Conservation (phyloP, 306 rosid genomes). For the Abrus pulchellus region DNA sequence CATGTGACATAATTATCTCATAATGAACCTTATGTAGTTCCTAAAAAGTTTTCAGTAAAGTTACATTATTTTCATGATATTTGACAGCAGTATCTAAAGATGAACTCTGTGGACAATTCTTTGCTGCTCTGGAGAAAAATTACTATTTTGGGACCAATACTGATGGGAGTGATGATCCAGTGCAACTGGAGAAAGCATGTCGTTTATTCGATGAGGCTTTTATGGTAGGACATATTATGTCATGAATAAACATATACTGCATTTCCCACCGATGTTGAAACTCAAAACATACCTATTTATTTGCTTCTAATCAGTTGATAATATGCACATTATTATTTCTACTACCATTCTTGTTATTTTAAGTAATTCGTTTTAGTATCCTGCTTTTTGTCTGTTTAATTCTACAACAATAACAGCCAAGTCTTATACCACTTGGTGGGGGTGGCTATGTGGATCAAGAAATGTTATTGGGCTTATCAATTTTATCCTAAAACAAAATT, state of each 20-base stretch:
- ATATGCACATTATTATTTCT: slow-evolving; percentile 10
- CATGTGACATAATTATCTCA: not conserved
- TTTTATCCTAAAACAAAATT: slow-evolving; percentile 10
- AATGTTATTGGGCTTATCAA: slow-evolving; percentile 10
- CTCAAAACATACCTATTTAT: slow-evolving; percentile 14
- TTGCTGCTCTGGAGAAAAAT: slow-evolving; percentile 81
- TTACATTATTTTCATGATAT: slow-evolving; percentile 43
- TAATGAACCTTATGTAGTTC: slow-evolving; percentile 25
- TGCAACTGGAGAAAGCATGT: slow-evolving; percentile 81
- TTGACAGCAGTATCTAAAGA: slow-evolving; percentile 75
- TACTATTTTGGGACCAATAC: slow-evolving; percentile 63
- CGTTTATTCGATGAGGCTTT: slow-evolving; percentile 68
- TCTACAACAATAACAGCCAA: slow-evolving; percentile 2
- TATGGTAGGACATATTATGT: slow-evolving; percentile 59
- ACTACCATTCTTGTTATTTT: slow-evolving; percentile 20
- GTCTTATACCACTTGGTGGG: slow-evolving; percentile 18
- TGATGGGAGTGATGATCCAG: slow-evolving; percentile 81
- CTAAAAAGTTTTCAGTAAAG: not conserved
- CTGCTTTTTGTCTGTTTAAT: slow-evolving; percentile 29
- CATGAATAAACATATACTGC: slow-evolving; percentile 19
- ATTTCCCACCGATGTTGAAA: slow-evolving; percentile 15
- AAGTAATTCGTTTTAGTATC: slow-evolving; percentile 14
- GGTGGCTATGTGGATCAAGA: slow-evolving; percentile 21
- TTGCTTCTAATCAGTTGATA: slow-evolving; percentile 23
- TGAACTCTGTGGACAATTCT: slow-evolving; percentile 81